These are phyloP conservation scores for Stevia rebaudiana DNA, from an alignment of 140 eudicot species.

Conservation along the genomic window DNA sequence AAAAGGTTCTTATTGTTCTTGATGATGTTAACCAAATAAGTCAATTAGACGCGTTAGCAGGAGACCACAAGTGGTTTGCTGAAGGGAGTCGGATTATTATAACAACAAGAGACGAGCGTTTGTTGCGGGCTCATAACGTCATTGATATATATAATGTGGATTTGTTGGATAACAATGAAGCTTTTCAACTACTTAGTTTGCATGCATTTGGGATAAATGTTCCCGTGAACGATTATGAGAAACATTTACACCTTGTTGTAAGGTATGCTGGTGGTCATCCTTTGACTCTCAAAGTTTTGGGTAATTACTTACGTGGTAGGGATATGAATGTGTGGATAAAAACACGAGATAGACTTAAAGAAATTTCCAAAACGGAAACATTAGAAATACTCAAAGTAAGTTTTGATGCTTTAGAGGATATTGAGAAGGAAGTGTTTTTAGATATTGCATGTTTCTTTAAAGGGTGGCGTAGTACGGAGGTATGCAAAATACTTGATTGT, in stretches of 20 bases:
- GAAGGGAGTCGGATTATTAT: slow-evolving; percentile 31
- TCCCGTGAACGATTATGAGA: slow-evolving; percentile 16
- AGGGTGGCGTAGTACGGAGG: slow-evolving; percentile 6
- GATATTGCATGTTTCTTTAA: slow-evolving; percentile 24
- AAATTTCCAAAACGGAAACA: neutral
- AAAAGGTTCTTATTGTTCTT: slow-evolving; percentile 29
- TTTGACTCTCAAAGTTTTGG: slow-evolving; percentile 38
- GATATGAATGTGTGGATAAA: slow-evolving; percentile 20
- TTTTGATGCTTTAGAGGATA: slow-evolving; percentile 18
- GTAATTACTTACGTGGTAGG: slow-evolving; percentile 27
- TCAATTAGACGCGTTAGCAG: slow-evolving; percentile 23
- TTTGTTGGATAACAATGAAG: slow-evolving; percentile 17
- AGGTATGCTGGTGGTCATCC: slow-evolving; percentile 29
- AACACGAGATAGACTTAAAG: slow-evolving; percentile 22
- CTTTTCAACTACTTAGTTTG: slow-evolving; percentile 31
- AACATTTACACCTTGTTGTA: slow-evolving; percentile 19
- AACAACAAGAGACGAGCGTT: slow-evolving; percentile 27
- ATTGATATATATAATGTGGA: slow-evolving; percentile 12
- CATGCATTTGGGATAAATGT: slow-evolving; percentile 28
- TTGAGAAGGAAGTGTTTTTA: slow-evolving; percentile 16
- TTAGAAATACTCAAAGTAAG: slow-evolving; percentile 18
- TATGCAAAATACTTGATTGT: slow-evolving; percentile 19
- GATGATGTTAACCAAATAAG: slow-evolving; percentile 28
- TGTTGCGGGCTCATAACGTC: neutral
- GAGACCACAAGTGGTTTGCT: slow-evolving; percentile 27